These are phyloP conservation scores for Backusella morwellensis DNA, from an alignment of 192 early-diverging fungal genomes.

Conservation along the genomic window DNA sequence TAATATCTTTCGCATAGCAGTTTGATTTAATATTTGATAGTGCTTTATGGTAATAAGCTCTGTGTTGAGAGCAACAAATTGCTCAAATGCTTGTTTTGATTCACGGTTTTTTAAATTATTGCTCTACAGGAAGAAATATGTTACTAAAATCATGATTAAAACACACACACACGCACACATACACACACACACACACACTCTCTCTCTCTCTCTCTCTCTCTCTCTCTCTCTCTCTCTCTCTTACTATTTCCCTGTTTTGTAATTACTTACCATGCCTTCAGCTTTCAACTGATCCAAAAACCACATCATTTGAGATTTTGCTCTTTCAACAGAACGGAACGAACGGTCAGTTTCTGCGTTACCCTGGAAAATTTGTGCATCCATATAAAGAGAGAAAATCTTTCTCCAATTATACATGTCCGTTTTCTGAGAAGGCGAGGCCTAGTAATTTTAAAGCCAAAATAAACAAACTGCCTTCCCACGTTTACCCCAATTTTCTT, in stretches of 20 bases:
- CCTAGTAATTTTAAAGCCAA: constrained; percentile 2
- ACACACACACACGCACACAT: neutral
- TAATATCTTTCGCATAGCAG: constrained; percentile 79
- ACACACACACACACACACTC: too few relatives aligned
- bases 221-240: neutral
- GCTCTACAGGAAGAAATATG: neutral
- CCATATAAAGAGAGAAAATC: constrained; percentile 67
- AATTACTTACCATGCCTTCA: constrained; percentile 37
- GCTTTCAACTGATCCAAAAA: constrained; percentile 54
- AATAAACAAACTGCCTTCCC: neutral
- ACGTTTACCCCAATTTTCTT: neutral
- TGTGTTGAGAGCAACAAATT: constrained; percentile 68
- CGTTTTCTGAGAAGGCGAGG: constrained; percentile 42
- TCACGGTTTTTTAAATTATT: neutral
- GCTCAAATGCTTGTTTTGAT: constrained; percentile 39
- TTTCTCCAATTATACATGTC: constrained; percentile 77
- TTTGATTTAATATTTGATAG: constrained; percentile 77
- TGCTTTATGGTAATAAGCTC: constrained; percentile 72
- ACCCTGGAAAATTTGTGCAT: constrained; percentile 69
- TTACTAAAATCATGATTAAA: neutral
- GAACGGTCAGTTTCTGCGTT: constrained; percentile 57
- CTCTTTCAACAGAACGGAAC: constrained; percentile 45
- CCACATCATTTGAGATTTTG: constrained; percentile 57
- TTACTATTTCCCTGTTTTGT: neutral
- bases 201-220: too few relatives aligned